phyloP scores from a whole-genome alignment of 2,329 filamentous ascomycete genomes.

The Botrytis porri region DNA sequence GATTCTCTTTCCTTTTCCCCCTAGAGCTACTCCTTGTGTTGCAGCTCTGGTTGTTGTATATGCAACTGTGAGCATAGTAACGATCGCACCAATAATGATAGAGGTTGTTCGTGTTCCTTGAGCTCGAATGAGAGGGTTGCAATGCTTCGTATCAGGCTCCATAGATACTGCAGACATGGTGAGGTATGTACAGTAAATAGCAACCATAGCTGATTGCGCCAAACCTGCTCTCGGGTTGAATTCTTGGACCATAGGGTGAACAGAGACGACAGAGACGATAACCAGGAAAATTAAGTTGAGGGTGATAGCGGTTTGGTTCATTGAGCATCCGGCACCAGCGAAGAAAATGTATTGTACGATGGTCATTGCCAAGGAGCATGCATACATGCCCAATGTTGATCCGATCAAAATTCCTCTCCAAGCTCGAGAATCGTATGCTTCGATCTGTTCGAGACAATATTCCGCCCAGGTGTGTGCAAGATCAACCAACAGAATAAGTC shows the following conservation, averaged over 20 bases:
- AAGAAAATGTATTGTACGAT: conserved; percentile 98
- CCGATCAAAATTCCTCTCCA: conserved; percentile 90
- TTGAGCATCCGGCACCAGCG: conserved; percentile 73
- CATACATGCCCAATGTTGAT: conserved; percentile 90
- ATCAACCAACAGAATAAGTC: conserved; percentile 88
- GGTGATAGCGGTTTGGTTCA: conserved; percentile 96
- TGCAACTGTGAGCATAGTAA: conserved; percentile 94
- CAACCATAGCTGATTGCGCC: conserved; percentile 96
- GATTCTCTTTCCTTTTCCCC: conserved; percentile 59
- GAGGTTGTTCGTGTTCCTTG: conserved; percentile 87
- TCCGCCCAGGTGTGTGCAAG: conserved; percentile 97
- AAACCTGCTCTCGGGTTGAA: conserved; percentile 90
- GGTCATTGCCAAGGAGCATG: conserved; percentile 88
- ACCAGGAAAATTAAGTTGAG: conserved; percentile 86
- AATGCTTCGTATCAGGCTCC: conserved; percentile 92
- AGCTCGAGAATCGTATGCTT: conserved; percentile 75
- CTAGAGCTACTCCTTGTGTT: conserved; percentile 79
- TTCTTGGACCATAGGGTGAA: conserved; percentile 87
- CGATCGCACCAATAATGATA: conserved; percentile 86
- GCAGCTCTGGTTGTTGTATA: conserved; percentile 97
- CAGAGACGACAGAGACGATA: conserved; percentile 75
- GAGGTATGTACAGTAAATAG: conserved; percentile 96
- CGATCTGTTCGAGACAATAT: conserved; percentile 90
- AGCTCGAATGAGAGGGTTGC: conserved; percentile 86
- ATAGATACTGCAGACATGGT: conserved; percentile 98